phyloP scores from a whole-genome alignment of 495 filamentous ascomycete genomes.

The Daldinia bambusicola region DNA sequence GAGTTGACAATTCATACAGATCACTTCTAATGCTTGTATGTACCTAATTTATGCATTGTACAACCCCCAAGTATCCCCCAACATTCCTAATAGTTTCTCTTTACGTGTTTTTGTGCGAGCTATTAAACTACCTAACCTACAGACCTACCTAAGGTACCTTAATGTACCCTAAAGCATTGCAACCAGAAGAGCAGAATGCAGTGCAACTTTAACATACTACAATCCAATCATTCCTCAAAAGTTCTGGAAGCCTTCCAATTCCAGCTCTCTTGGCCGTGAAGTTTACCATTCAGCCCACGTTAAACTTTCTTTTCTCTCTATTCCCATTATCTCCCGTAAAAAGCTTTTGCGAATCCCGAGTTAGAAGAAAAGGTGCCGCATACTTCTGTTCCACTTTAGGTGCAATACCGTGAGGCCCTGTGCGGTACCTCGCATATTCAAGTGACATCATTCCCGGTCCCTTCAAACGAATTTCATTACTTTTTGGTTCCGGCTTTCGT shows the following conservation, averaged over 20 bases:
- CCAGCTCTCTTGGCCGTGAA: slow-evolving; percentile 41
- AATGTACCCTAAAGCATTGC: slow-evolving; percentile 19
- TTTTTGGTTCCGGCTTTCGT: slow-evolving; percentile 31
- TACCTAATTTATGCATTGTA: slow-evolving; percentile 10
- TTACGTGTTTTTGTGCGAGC: neutral
- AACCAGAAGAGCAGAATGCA: slow-evolving; percentile 39
- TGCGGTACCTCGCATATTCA: slow-evolving; percentile 14
- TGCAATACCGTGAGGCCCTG: too few species aligned
- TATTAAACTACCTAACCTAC: too few species aligned
- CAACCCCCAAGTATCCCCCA: slow-evolving; percentile 27
- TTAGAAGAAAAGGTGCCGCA: slow-evolving; percentile 5
- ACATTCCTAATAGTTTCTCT: neutral
- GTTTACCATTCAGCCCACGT: slow-evolving; percentile 37
- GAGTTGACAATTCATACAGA: slow-evolving; percentile 43
- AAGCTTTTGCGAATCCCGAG: slow-evolving; percentile 24
- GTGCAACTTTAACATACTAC: slow-evolving; percentile 40
- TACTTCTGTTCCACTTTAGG: neutral
- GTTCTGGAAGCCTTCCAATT: slow-evolving; percentile 52
- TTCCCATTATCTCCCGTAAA: slow-evolving; percentile 9
- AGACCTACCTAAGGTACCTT: too few species aligned
- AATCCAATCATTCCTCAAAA: slow-evolving; percentile 40
- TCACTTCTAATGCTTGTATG: slow-evolving; percentile 35
- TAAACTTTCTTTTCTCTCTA: slow-evolving; percentile 14
- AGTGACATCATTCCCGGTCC: slow-evolving; percentile 36
- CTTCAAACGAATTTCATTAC: slow-evolving; percentile 18